Conservation (phyloP, 139 green algal species). For the Chlorella sp. region DNA sequence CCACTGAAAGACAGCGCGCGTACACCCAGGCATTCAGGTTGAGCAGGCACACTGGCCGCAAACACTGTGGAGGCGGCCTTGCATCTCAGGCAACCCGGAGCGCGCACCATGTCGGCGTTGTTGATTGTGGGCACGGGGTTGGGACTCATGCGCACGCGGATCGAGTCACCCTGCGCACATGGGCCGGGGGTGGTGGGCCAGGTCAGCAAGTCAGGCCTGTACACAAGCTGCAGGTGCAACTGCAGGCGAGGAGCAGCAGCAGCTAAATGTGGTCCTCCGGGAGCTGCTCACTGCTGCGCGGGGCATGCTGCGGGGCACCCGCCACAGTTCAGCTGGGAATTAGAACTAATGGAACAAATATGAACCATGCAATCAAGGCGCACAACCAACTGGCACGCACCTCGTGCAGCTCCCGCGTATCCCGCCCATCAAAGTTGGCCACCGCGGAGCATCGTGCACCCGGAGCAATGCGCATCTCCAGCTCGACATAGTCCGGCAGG, state of each 20-base stretch:
- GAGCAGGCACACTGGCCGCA: no score
- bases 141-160: slow-evolving; percentile 85
- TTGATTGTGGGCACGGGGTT: slow-evolving; percentile 97
- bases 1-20: no score
- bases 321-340: no score
- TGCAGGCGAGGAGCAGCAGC: not conserved
- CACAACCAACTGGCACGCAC: not conserved
- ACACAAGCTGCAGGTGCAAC: not conserved
- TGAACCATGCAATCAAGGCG: no score
- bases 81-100: not conserved
- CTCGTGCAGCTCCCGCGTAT: slow-evolving; percentile 75
- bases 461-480: slow-evolving; percentile 81
- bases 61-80: not conserved
- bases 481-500: slow-evolving; percentile 92
- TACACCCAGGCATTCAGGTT: no score
- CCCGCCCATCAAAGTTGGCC: slow-evolving; percentile 94
- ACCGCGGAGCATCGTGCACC: slow-evolving; percentile 84
- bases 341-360: no score
- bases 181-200: no score
- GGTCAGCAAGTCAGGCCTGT: not conserved
- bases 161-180: slow-evolving; percentile 68
- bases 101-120: slow-evolving; percentile 75
- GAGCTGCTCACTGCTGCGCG: no score
- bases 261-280: no score
- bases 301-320: not conserved